These are phyloP conservation scores for Candida silvicultrix DNA, from an alignment of 805 yeast genomes.

Conservation along the genomic window DNA sequence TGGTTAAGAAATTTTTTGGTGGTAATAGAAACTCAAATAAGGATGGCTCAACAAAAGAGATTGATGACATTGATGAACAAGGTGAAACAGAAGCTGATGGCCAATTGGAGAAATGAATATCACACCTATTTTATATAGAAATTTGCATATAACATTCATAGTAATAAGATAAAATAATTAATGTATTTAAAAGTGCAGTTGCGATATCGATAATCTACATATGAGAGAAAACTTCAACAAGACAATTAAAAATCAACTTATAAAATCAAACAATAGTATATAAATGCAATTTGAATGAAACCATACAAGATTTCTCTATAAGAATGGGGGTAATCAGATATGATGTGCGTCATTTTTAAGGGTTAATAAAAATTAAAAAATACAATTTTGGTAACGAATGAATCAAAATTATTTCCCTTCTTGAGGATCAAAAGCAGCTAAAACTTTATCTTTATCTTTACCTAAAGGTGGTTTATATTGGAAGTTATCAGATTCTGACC, in stretches of 20 bases:
- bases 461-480: conserved; percentile 15
- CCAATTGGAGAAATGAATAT: neutral
- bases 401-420: neutral
- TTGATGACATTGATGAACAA: conserved; percentile 15
- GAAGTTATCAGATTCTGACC: conserved; percentile 54
- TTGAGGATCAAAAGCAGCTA: conserved; percentile 24
- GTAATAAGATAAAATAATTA: too few species aligned
- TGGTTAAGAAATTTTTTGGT: conserved; percentile 8
- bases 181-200: too few species aligned
- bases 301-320: neutral
- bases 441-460: conserved; percentile 20
- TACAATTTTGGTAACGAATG: neutral
- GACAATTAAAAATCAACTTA: neutral
- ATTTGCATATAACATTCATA: neutral
- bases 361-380: too few species aligned
- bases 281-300: neutral
- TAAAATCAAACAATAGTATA: neutral
- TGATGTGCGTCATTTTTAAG: too few species aligned
- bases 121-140: neutral
- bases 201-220: too few species aligned
- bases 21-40: conserved; percentile 6
- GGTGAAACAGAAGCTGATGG: conserved; percentile 8
- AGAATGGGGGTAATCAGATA: neutral
- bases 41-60: conserved; percentile 3
- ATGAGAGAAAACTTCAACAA: too few species aligned